Conservation (phyloP, 306 rosid genomes). For the Ormosia semicastrata region DNA sequence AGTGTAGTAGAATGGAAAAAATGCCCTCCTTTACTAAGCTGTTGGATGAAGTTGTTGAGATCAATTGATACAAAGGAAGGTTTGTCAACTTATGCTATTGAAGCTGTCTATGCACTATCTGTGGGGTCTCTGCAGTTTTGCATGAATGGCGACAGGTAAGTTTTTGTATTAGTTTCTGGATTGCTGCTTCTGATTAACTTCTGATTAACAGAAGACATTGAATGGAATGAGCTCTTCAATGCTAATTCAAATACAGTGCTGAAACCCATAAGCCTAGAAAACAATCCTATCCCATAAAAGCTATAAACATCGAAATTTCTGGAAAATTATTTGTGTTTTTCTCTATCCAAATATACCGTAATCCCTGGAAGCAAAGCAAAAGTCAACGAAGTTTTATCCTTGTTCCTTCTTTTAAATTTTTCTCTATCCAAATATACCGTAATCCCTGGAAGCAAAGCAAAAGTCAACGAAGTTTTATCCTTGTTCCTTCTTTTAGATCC, state of each 20-base stretch:
- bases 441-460: too few species aligned
- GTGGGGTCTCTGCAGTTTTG: slow-evolving; percentile 74
- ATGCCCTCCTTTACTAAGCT: slow-evolving; percentile 73
- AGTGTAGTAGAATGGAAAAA: slow-evolving; percentile 66
- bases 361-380: too few species aligned
- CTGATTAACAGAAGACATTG: neutral
- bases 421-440: neutral
- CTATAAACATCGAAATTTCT: neutral
- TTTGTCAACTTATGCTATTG: slow-evolving; percentile 54
- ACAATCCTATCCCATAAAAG: neutral
- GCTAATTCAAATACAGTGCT: neutral
- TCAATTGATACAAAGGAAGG: slow-evolving; percentile 57
- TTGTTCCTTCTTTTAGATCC: neutral
- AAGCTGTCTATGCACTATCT: slow-evolving; percentile 63
- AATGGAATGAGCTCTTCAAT: neutral
- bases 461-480: neutral
- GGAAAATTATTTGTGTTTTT: neutral
- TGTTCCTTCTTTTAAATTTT: neutral
- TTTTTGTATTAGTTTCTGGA: slow-evolving; percentile 25
- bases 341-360: neutral
- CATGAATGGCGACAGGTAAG: slow-evolving; percentile 69
- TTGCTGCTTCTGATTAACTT: slow-evolving; percentile 15
- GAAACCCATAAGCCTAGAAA: neutral
- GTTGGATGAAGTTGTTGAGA: slow-evolving; percentile 67
- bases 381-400: too few species aligned